Conservation (phyloP, 495 filamentous ascomycete genomes). For the Hapsidospora chrysogenum region DNA sequence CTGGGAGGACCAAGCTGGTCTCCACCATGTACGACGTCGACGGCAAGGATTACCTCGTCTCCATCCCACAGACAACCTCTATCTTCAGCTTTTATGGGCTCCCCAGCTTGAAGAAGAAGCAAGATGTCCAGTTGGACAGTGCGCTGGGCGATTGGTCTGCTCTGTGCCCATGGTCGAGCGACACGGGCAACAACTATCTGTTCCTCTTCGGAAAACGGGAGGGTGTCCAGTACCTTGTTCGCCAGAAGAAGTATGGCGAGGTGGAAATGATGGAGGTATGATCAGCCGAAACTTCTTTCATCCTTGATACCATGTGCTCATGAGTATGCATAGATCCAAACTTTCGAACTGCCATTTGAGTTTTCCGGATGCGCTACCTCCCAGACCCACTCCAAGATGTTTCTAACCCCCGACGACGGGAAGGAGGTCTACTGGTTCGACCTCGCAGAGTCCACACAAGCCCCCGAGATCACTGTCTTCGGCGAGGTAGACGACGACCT, state of each 20-base stretch:
- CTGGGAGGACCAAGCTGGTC: constrained; percentile 16
- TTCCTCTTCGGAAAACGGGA: constrained; percentile 15
- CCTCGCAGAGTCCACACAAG: constrained; percentile 8
- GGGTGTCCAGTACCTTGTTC: constrained; percentile 9
- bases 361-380: constrained; percentile 11
- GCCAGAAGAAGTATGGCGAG: constrained; percentile 1
- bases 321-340: constrained; percentile 9
- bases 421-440: constrained; percentile 10
- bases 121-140: constrained; percentile 8
- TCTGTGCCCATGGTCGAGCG: constrained; percentile 14
- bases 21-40: constrained; percentile 10
- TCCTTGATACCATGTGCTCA: too few species aligned
- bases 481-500: constrained; percentile 9
- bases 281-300: too few species aligned
- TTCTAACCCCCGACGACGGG: constrained; percentile 10
- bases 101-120: constrained; percentile 6
- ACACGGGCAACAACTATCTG: constrained; percentile 14
- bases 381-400: constrained; percentile 9
- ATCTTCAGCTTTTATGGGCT: constrained; percentile 13
- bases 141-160: constrained; percentile 16
- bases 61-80: constrained; percentile 15
- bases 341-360: constrained; percentile 12
- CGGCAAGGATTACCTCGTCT: constrained; percentile 10
- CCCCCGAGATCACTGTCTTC: constrained; percentile 10
- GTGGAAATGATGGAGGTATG: constrained; percentile 9